A percentile compares a stretch with the other conserved stretches of the same genome.
phyloP scores from a whole-genome alignment of 2,329 filamentous ascomycete genomes.

The Xylaria sp. region DNA sequence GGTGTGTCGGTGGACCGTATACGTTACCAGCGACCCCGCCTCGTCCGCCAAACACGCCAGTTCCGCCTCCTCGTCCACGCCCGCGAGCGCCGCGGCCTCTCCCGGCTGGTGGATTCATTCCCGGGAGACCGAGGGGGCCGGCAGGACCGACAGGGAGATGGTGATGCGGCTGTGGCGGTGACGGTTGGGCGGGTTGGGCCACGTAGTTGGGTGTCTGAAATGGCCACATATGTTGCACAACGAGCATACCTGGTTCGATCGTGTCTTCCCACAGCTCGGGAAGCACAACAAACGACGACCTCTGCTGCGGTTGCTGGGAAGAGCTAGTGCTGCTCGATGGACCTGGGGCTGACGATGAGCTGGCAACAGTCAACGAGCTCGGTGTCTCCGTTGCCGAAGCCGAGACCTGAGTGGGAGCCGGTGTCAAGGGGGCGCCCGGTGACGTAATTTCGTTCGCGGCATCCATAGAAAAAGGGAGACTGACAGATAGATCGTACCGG shows the following conservation, averaged over 20 bases:
- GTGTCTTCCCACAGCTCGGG: conserved; percentile 69
- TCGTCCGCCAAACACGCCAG: conserved; percentile 23
- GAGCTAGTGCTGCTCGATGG: conserved; percentile 18
- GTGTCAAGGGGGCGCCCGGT: background rate
- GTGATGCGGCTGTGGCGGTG: conserved; percentile 19
- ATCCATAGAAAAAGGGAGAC: conserved; percentile 37
- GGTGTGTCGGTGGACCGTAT: conserved; percentile 17
- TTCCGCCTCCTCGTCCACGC: conserved; percentile 20
- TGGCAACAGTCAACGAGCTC: conserved; percentile 18
- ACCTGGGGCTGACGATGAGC: conserved; percentile 22
- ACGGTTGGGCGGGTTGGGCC: conserved; percentile 27
- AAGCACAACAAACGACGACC: conserved; percentile 58
- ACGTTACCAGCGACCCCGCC: conserved; percentile 23
- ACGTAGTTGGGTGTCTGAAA: conserved; percentile 47
- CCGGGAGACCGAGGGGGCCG: background rate
- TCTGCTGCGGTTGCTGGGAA: conserved; percentile 13
- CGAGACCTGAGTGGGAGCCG: background rate
- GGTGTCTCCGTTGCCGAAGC: conserved; percentile 16
- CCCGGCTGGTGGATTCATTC: background rate
- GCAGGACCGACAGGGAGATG: background rate
- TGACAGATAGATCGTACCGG: conserved; percentile 65
- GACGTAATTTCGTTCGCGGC: conserved; percentile 48
- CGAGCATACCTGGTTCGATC: conserved; percentile 63
- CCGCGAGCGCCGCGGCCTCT: conserved; percentile 21
- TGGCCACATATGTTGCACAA: conserved; percentile 70